Evolutionary conservation across 2,329 filamentous ascomycete species (phyloP).

Genomic region (Monilinia fructicola): DNA sequence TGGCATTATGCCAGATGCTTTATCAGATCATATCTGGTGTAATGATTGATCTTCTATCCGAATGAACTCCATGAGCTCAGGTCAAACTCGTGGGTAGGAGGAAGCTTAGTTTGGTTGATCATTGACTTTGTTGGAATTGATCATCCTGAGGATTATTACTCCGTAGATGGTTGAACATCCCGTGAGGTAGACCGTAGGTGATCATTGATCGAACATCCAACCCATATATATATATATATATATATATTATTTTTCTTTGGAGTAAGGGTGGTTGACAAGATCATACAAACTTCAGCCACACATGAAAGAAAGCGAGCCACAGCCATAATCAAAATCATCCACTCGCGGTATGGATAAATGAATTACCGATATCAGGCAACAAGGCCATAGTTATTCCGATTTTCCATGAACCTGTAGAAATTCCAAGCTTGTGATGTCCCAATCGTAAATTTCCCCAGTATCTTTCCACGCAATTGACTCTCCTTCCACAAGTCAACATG

Average conservation of each 20-base stretch:
- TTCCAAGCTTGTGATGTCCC: constrained; percentile 25
- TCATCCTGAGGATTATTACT: background rate
- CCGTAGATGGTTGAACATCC: too few relatives aligned
- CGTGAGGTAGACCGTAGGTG: too few relatives aligned
- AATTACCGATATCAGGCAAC: constrained; percentile 1
- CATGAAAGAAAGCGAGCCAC: background rate
- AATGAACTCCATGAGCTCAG: too few relatives aligned
- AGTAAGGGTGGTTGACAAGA: background rate
- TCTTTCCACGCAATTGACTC: constrained; percentile 16
- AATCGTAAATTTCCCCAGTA: background rate
- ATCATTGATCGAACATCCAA: too few relatives aligned
- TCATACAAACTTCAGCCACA: background rate
- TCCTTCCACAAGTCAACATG: constrained; percentile 33
- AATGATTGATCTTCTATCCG: too few relatives aligned
- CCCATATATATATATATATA: too few relatives aligned
- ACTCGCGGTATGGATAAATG: background rate
- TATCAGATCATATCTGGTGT: constrained; percentile 2
- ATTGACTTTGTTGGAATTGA: constrained; percentile 5
- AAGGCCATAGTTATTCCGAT: background rate
- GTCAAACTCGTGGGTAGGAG: background rate
- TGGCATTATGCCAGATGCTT: background rate
- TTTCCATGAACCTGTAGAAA: constrained; percentile 27
- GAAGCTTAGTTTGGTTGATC: constrained; percentile 11
- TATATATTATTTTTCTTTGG: too few relatives aligned
- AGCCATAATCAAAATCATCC: background rate